Conservation (phyloP, 2,329 filamentous ascomycete genomes). For the Cytospora piceicola region DNA sequence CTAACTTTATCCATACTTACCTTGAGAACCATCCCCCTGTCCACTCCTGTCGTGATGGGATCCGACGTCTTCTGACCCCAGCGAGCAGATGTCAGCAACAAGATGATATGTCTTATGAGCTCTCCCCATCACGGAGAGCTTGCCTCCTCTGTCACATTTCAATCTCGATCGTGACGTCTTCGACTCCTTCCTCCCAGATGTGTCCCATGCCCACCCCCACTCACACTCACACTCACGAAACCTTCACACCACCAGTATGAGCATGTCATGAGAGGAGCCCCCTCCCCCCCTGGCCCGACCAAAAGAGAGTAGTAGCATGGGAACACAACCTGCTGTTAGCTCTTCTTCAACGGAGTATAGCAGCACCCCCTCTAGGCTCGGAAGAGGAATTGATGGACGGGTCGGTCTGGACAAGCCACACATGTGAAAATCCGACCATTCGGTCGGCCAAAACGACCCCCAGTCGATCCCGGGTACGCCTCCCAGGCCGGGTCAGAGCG, state of each 20-base stretch:
- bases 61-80: background rate
- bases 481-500: slow-evolving; percentile 6
- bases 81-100: background rate
- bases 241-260: background rate
- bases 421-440: background rate
- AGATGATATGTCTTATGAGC: background rate
- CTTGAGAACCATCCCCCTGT: background rate
- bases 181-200: background rate
- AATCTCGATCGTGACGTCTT: background rate
- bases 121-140: background rate
- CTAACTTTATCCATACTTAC: too few species aligned
- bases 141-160: background rate
- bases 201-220: background rate
- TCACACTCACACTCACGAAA: background rate
- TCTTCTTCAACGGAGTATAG: background rate
- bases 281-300: background rate
- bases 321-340: background rate
- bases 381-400: background rate
- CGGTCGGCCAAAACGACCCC: slow-evolving; percentile 1
- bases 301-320: background rate
- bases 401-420: background rate
- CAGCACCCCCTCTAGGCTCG: background rate
- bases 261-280: background rate
- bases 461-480: slow-evolving; percentile 1
- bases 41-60: background rate